Evolutionary conservation across 2,329 filamentous ascomycete species (phyloP), one percentile per base, ranked within the genome.

Genomic region (Xylaria polymorpha): DNA sequence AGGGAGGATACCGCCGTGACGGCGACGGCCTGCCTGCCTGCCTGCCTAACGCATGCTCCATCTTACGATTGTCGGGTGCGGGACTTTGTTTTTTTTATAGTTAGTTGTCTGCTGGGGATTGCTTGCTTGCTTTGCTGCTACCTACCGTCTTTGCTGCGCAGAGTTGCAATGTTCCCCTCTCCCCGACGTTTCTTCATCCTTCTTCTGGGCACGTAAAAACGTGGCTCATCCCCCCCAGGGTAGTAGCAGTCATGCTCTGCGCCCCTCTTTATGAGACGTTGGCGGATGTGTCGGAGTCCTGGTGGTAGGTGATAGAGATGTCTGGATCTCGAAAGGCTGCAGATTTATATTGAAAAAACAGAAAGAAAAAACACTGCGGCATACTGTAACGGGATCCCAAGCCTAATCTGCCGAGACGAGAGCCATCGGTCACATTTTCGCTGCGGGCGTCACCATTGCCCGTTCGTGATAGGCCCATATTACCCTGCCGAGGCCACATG

Each of bases 401-500:
- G 56, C 56, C 56, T 18, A 61, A 68, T 62, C 57, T 65, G 48
- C 61, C 61, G 61, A 62, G 35, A 59, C 67, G 53, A 60, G 22
- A 15, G 4, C 6, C 44, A 35, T 41, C 4, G 25, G 25, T 29
- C 25, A 29, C 48, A 44, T 46, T 56, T 35, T 35, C 53, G 6
- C 35, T 20, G 32, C 48, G 20, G 14, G 44, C 44, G 44, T 48
- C 57, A 18, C 32, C 46, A 43, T n/a, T 41, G 62, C 29, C 53
- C 32, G 39, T 32, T 39, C 37, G 57, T 59, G 67, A 66, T 69
- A 66, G 62, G 67, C 18, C 53, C 56, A 44, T 67, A 35, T 18
- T 43, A 51, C 60, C 68, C 41, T 63, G 67, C 22, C 22, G 41
- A 51, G 64, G 64, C 60, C 51, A 66, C 63, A 69, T 69, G 67